Percentiles rank a stretch among this genome's conserved stretches.
Conservation (phyloP, 257 asterid species). For the Plectranthus barbatus region DNA sequence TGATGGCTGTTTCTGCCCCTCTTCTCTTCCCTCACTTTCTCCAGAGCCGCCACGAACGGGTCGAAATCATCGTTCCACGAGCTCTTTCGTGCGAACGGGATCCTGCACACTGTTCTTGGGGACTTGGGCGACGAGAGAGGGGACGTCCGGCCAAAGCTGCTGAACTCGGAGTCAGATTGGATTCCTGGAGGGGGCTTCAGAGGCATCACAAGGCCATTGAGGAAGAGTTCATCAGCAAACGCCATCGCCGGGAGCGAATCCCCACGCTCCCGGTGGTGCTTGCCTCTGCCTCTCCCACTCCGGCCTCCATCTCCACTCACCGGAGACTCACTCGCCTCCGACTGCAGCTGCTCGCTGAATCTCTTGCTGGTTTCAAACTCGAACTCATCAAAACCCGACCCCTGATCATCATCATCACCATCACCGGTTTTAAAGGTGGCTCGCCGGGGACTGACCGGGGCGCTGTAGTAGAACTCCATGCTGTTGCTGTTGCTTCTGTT, state of each 20-base stretch:
- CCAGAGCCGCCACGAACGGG: conserved; percentile 55
- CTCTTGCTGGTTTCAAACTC: conserved; percentile 58
- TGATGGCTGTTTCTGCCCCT: conserved; percentile 36
- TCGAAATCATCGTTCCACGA: conserved; percentile 52
- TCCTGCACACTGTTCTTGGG: conserved; percentile 30
- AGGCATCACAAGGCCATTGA: conserved; percentile 60
- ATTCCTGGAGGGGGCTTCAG: conserved; percentile 73
- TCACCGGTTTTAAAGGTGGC: neutral
- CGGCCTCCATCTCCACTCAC: neutral
- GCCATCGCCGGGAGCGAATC: conserved; percentile 53
- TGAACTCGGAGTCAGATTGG: conserved; percentile 18
- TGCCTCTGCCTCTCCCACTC: neutral
- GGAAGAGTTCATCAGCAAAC: conserved; percentile 62
- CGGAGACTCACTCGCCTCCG: conserved; percentile 8
- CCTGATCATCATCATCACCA: neutral
- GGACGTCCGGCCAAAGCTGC: conserved; percentile 17
- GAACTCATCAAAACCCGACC: conserved; percentile 30
- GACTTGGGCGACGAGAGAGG: conserved; percentile 36
- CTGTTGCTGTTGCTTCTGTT: conserved; percentile 19
- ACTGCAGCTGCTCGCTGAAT: conserved; percentile 10
- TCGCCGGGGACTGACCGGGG: conserved; percentile 41
- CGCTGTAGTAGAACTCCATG: conserved; percentile 38
- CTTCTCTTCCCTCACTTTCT: conserved; percentile 56
- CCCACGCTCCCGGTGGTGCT: conserved; percentile 21
- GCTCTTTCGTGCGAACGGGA: conserved; percentile 36